A percentile compares a stretch with the other conserved stretches of the same genome.
Conservation (phyloP, 2,329 filamentous ascomycete species). For the Scedosporium dehoogii region DNA sequence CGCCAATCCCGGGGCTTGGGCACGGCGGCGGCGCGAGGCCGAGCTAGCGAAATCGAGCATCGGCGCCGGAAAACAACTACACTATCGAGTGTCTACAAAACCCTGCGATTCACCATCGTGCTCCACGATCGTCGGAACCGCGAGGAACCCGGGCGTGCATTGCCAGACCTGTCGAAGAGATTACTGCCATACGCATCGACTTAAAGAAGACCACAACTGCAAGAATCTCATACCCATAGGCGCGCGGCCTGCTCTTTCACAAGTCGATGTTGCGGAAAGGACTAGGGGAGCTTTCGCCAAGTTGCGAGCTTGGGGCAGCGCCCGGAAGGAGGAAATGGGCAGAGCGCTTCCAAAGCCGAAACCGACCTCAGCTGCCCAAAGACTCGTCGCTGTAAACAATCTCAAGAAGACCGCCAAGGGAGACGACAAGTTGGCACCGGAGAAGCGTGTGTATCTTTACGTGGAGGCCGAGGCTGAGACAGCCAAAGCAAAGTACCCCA, state of each 20-base stretch:
- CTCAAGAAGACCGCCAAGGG: slow-evolving; percentile 87
- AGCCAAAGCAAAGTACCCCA: slow-evolving; percentile 71
- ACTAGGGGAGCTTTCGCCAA: slow-evolving; percentile 66
- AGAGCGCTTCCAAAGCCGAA: slow-evolving; percentile 52
- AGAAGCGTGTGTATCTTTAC: slow-evolving; percentile 83
- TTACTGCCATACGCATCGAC: slow-evolving; percentile 70
- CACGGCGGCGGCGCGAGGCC: slow-evolving; percentile 43
- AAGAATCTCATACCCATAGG: slow-evolving; percentile 56
- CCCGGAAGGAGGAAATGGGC: slow-evolving; percentile 57
- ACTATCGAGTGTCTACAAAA: slow-evolving; percentile 48
- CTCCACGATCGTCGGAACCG: slow-evolving; percentile 62
- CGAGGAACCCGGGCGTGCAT: slow-evolving; percentile 57
- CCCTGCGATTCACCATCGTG: slow-evolving; percentile 58
- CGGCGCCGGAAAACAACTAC: slow-evolving; percentile 43
- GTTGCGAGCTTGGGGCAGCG: slow-evolving; percentile 69
- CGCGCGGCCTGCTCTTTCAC: slow-evolving; percentile 29
- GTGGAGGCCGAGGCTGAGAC: slow-evolving; percentile 87
- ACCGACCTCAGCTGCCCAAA: slow-evolving; percentile 51
- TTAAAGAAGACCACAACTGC: slow-evolving; percentile 78
- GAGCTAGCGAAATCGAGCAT: slow-evolving; percentile 43
- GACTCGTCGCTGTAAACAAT: slow-evolving; percentile 59
- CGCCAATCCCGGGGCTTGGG: slow-evolving; percentile 51
- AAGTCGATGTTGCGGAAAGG: slow-evolving; percentile 42
- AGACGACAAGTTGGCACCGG: slow-evolving; percentile 66
- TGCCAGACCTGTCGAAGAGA: slow-evolving; percentile 61